Evolutionary conservation across 2,329 filamentous ascomycete species (phyloP).

Genomic region (Xylaria sp.): DNA sequence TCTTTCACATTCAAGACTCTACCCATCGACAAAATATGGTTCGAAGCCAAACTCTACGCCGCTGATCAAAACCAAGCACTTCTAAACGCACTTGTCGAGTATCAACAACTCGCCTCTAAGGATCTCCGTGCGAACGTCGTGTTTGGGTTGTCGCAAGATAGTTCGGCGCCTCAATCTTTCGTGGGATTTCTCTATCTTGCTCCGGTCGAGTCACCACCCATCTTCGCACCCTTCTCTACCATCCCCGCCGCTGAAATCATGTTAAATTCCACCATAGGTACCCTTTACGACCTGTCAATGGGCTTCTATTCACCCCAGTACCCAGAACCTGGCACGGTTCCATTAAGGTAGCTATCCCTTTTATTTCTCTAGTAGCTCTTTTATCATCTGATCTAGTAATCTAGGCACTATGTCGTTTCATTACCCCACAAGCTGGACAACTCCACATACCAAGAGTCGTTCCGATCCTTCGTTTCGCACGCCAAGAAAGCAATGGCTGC

Average conservation of each 20-base stretch:
- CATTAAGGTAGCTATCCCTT: neutral
- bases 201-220: neutral
- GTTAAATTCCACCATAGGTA: neutral
- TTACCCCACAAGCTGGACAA: neutral
- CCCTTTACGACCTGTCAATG: neutral
- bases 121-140: neutral
- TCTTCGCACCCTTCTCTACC: neutral
- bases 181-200: neutral
- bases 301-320: neutral
- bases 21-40: neutral
- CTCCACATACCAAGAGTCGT: neutral
- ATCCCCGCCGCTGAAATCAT: neutral
- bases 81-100: neutral
- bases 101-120: neutral
- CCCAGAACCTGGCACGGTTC: neutral
- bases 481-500: neutral
- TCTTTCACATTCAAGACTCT: neutral
- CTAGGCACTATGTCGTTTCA: neutral
- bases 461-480: neutral
- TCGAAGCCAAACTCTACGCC: neutral
- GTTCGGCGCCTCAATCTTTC: neutral
- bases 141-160: neutral
- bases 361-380: too few relatives aligned
- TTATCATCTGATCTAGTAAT: neutral
- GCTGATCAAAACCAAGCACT: neutral